Evolutionary conservation across 352 stramenopile species (phyloP).

Genomic region (Aphanomyces euteiches): DNA sequence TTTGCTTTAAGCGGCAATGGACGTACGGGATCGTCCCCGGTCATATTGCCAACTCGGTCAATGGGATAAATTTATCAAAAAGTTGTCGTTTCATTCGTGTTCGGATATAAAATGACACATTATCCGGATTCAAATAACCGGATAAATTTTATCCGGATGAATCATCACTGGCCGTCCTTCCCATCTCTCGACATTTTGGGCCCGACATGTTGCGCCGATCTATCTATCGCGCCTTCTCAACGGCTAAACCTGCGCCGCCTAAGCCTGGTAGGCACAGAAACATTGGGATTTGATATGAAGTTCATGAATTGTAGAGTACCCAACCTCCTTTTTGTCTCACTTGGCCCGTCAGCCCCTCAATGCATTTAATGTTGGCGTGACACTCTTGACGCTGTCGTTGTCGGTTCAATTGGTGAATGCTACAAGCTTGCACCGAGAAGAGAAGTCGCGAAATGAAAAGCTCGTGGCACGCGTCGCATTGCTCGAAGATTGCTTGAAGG

Average conservation of each 20-base stretch:
- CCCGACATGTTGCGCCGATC: constrained; percentile 11
- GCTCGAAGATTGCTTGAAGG: constrained; percentile 62
- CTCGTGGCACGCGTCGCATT: constrained; percentile 48
- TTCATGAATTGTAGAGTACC: constrained; percentile 49
- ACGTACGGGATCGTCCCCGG: constrained; percentile 5
- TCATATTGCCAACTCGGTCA: constrained; percentile 11
- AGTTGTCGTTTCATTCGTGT: no score
- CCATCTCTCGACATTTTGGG: no score
- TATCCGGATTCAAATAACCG: no score
- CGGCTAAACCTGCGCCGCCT: background rate
- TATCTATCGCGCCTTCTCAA: constrained; percentile 17
- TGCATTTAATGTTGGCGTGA: constrained; percentile 81
- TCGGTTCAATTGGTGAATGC: constrained; percentile 64
- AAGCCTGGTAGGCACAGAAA: constrained; percentile 14
- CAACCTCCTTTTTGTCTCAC: constrained; percentile 76
- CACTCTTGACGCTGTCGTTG: constrained; percentile 80
- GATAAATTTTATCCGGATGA: no score
- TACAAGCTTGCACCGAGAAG: constrained; percentile 52
- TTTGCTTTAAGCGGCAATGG: constrained; percentile 39
- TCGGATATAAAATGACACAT: no score
- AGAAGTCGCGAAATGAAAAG: constrained; percentile 44
- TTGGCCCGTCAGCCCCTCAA: constrained; percentile 77
- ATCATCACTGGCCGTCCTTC: no score
- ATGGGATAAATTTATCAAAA: no score
- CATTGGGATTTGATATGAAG: background rate